Evolutionary conservation across 2,329 filamentous ascomycete genomes (phyloP).

Genomic region (Biscogniauxia mediterranea): DNA sequence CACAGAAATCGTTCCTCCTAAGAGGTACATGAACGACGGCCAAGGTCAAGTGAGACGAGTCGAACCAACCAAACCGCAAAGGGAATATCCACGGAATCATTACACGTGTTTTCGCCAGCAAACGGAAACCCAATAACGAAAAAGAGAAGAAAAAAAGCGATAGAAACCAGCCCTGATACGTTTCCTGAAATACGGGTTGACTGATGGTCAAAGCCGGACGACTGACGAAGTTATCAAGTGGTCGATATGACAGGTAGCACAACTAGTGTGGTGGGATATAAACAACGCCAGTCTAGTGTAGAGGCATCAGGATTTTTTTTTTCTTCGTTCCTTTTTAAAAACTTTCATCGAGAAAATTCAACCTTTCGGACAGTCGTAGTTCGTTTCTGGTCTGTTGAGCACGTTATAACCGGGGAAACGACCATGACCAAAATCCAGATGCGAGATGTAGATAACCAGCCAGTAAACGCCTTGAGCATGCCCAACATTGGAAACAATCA

Average conservation of each 20-base stretch:
- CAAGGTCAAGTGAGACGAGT: too few relatives aligned
- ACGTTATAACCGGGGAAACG: slow-evolving; percentile 24
- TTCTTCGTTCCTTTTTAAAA: slow-evolving; percentile 4
- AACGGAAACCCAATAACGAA: slow-evolving; percentile 5
- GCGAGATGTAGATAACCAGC: slow-evolving; percentile 28
- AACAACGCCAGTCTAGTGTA: not conserved
- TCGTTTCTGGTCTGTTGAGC: slow-evolving; percentile 28
- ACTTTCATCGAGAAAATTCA: slow-evolving; percentile 3
- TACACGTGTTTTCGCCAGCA: not conserved
- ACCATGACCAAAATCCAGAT: slow-evolving; percentile 30
- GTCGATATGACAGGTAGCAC: not conserved
- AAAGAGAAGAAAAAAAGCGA: not conserved
- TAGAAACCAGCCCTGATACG: slow-evolving; percentile 10
- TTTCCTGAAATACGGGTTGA: slow-evolving; percentile 1
- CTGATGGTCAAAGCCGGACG: not conserved
- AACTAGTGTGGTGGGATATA: not conserved
- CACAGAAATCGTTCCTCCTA: not conserved
- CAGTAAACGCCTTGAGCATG: slow-evolving; percentile 33
- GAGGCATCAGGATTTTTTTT: not conserved
- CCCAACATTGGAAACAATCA: slow-evolving; percentile 15
- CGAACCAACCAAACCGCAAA: not conserved
- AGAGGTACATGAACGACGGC: not conserved
- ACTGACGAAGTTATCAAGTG: not conserved
- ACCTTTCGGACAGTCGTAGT: slow-evolving; percentile 29
- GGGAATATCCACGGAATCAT: not conserved